Base-by-base conservation (phyloP, 805 yeast genomes). In the Candida morakotiae region DNA sequence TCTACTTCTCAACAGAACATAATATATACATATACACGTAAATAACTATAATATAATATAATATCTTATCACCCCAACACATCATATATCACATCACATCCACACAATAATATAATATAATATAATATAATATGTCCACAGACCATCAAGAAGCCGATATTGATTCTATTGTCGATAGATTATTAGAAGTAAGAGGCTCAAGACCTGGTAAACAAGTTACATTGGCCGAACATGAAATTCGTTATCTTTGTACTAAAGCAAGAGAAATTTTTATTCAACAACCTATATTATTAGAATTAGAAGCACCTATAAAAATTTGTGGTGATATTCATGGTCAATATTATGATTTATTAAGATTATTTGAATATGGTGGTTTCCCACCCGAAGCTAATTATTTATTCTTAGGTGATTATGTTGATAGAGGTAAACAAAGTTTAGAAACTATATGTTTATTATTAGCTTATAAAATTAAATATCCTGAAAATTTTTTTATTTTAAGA, bases 321-420 rank as follows among this genome's bases (percentile, higher is more conserved):
- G 98, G 98, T 64, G 98, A 91, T 64, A 93, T 91, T 56, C 98
- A 91, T 64, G 98, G 98, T 40, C 98, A 91, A 68, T 91, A 93
- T 67, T 91, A 91, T 60, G 98, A 91, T 65, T 77, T 91, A 53
- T 75, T 91, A 60, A 83, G 98, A 65, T 77, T 91, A 53, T 91
- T 91, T 56, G 98, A 93, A 70, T 91, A 91, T 58, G 98, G 98
- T 53, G 98, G 98, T 2, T 91, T 93, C 74, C 98, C 98, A 1
- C 98, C 98, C 9, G 98, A 93, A 63, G 95, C 98, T 14, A 91
- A 91, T 70, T 91, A 91, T 69, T 71, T 91, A 53, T 91, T 91
- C 60, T 68, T 91, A 42, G 98, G 98, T 49, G 98, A 91, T 73
- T 91, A 91, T 59, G 98, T 91, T 49, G 98, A 91, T 71, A 83